Percentiles rank a stretch among this genome's conserved stretches.
These are phyloP conservation scores for Cichorium intybus DNA, from an alignment of 140 eudicot genomes.

Conservation along the genomic window DNA sequence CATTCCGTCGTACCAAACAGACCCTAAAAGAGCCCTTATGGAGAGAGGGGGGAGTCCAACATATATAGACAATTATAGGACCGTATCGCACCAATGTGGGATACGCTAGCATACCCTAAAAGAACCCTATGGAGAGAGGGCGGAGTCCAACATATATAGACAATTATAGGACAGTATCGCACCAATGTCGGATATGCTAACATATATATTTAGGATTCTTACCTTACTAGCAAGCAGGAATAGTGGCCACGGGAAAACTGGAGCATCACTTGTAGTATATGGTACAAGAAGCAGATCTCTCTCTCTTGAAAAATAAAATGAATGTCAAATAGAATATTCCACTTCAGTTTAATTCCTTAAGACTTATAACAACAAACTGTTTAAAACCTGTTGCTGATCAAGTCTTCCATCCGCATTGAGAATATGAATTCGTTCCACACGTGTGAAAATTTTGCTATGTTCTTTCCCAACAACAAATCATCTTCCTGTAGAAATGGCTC, in stretches of 20 bases:
- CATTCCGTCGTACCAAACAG: no score
- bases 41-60: no score
- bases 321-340: slow-evolving; percentile 17
- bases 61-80: no score
- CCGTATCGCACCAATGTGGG: no score
- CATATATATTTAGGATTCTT: no score
- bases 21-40: no score
- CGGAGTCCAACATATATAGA: no score
- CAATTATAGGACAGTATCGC: no score
- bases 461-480: slow-evolving; percentile 44
- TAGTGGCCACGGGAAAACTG: slow-evolving; percentile 99
- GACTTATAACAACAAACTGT: not conserved
- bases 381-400: slow-evolving; percentile 69
- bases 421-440: slow-evolving; percentile 96
- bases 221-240: slow-evolving; percentile 99
- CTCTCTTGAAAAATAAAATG: slow-evolving; percentile 52
- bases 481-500: slow-evolving; percentile 39
- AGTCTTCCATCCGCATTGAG: slow-evolving; percentile 91
- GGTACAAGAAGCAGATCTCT: slow-evolving; percentile 96
- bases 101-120: no score
- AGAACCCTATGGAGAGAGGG: no score
- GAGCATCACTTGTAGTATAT: slow-evolving; percentile 61
- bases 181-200: no score
- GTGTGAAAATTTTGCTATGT: slow-evolving; percentile 90
- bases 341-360: not conserved